These are phyloP conservation scores for Boletus vermiculosoides DNA, from an alignment of 768 basidiomycete species.

Conservation along the genomic window DNA sequence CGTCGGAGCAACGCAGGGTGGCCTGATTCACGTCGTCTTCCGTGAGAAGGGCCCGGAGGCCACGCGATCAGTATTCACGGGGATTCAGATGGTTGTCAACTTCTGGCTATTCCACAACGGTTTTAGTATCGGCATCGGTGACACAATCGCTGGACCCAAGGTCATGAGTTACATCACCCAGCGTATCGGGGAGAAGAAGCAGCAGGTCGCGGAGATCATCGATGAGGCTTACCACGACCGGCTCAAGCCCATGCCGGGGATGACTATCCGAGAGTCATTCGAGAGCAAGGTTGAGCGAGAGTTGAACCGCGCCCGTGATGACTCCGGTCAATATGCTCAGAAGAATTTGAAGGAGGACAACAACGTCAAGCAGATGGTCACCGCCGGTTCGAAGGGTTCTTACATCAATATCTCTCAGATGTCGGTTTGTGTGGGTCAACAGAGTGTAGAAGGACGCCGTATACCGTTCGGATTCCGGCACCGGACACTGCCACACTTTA, in stretches of 20 bases:
- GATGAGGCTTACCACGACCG: slow-evolving; percentile 81
- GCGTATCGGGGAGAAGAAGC: slow-evolving; percentile 79
- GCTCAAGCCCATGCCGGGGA: slow-evolving; percentile 89
- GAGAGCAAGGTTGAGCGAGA: slow-evolving; percentile 89
- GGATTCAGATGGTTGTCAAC: slow-evolving; percentile 93
- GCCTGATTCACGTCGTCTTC: slow-evolving; percentile 94
- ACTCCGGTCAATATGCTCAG: slow-evolving; percentile 95
- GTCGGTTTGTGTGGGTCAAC: slow-evolving; percentile 99
- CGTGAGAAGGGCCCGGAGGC: slow-evolving; percentile 96
- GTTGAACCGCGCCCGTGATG: slow-evolving; percentile 93
- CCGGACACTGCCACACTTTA: slow-evolving; percentile 94
- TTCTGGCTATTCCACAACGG: slow-evolving; percentile 99
- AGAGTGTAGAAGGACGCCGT: slow-evolving; percentile 96
- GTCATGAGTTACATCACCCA: slow-evolving; percentile 88
- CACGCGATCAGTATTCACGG: slow-evolving; percentile 87
- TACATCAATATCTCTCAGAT: slow-evolving; percentile 99
- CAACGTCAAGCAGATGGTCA: slow-evolving; percentile 99
- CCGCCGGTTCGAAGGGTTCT: slow-evolving; percentile 97
- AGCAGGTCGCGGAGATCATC: slow-evolving; percentile 74
- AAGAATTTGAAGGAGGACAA: slow-evolving; percentile 98
- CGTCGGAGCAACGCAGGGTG: slow-evolving; percentile 93
- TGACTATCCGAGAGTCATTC: slow-evolving; percentile 99
- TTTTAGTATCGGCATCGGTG: slow-evolving; percentile 98
- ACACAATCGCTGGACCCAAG: slow-evolving; percentile 88
- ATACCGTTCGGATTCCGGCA: slow-evolving; percentile 98